These are phyloP conservation scores for Kluyveromyces siamensis DNA, from an alignment of 805 yeast species.

Conservation along the genomic window DNA sequence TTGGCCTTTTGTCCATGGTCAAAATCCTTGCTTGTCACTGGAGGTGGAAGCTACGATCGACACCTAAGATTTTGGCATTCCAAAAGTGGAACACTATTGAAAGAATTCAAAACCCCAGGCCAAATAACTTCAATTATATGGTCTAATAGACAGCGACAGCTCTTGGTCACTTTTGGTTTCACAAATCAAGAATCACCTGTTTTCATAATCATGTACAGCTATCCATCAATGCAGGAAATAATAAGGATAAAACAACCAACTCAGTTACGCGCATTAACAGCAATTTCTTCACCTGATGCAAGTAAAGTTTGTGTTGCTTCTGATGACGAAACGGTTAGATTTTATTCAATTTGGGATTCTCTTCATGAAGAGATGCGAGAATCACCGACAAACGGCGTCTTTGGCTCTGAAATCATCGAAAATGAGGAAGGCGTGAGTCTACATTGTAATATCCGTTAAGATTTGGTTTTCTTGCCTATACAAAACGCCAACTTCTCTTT, in stretches of 20 bases:
- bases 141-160: slow-evolving; percentile 55
- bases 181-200: slow-evolving; percentile 44
- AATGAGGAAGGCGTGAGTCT: slow-evolving; percentile 42
- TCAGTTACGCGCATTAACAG: slow-evolving; percentile 53
- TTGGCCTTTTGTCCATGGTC: slow-evolving; percentile 90
- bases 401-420: slow-evolving; percentile 51
- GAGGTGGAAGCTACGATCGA: slow-evolving; percentile 82
- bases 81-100: slow-evolving; percentile 60
- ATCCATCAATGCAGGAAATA: slow-evolving; percentile 49
- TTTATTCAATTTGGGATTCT: slow-evolving; percentile 63
- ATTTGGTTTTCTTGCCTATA: not conserved
- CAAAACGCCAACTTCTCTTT: too few relatives aligned
- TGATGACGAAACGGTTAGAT: slow-evolving; percentile 68
- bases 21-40: slow-evolving; percentile 70
- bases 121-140: slow-evolving; percentile 77
- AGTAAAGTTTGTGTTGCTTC: slow-evolving; percentile 62
- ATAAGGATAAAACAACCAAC: slow-evolving; percentile 41
- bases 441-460: not conserved
- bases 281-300: slow-evolving; percentile 58
- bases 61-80: slow-evolving; percentile 85
- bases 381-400: slow-evolving; percentile 37
- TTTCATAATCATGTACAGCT: slow-evolving; percentile 52
- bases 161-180: slow-evolving; percentile 78
- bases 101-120: slow-evolving; percentile 47
- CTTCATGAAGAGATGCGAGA: slow-evolving; percentile 28